Evolutionary conservation across 2,329 filamentous ascomycete species (phyloP).

Genomic region (Penicillium oxalicum): DNA sequence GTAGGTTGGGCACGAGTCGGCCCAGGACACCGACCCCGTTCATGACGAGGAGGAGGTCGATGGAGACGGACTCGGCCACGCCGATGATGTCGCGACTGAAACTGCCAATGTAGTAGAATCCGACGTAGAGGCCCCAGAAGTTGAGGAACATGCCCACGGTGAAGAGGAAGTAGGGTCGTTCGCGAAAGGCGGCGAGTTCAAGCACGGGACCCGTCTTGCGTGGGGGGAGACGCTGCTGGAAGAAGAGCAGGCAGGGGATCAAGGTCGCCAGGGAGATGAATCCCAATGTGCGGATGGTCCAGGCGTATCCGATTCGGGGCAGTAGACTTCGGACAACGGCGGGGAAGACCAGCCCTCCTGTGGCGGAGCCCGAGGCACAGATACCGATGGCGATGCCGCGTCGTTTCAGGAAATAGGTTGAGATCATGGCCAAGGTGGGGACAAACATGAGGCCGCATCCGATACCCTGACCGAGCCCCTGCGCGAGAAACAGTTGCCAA

Average conservation of each 20-base stretch:
- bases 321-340: constrained; percentile 52
- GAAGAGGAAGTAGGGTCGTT: constrained; percentile 43
- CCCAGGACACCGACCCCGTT: constrained; percentile 58
- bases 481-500: constrained; percentile 46
- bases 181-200: constrained; percentile 48
- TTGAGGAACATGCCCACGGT: constrained; percentile 40
- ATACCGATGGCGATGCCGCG: constrained; percentile 56
- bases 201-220: constrained; percentile 48
- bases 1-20: constrained; percentile 52
- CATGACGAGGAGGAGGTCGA: constrained; percentile 59
- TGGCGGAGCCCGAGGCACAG: constrained; percentile 54
- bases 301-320: constrained; percentile 56
- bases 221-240: constrained; percentile 47
- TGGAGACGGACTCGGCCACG: constrained; percentile 41
- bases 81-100: constrained; percentile 38
- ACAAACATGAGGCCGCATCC: constrained; percentile 52
- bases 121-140: constrained; percentile 52
- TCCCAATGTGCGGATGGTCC: constrained; percentile 58
- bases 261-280: constrained; percentile 52
- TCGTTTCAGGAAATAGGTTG: constrained; percentile 58
- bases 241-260: constrained; percentile 38
- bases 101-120: constrained; percentile 45
- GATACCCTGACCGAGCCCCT: constrained; percentile 54
- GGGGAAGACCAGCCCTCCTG: constrained; percentile 60
- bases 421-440: constrained; percentile 49